Conservation (phyloP, 2,329 filamentous ascomycete genomes). For the Mycosphaerella arachidis region DNA sequence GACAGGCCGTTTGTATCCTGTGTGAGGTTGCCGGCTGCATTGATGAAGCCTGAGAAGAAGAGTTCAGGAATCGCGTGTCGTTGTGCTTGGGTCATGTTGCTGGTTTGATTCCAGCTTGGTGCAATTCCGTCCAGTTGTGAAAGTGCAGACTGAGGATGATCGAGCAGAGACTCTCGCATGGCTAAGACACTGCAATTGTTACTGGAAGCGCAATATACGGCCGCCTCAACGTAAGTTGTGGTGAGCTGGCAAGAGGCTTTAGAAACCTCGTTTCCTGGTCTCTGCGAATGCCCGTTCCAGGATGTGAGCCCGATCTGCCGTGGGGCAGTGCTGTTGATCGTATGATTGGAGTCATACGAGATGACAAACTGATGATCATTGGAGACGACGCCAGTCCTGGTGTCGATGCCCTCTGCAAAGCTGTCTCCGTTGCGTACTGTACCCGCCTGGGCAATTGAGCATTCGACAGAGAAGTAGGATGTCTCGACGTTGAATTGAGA, state of each 20-base stretch:
- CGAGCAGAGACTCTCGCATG: slow-evolving; percentile 5
- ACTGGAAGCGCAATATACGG: slow-evolving; percentile 4
- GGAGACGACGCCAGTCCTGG: slow-evolving; percentile 7
- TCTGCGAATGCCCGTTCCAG: slow-evolving; percentile 1
- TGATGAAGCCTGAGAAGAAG: slow-evolving; percentile 11
- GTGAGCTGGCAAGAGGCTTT: slow-evolving; percentile 7
- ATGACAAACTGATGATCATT: slow-evolving; percentile 4
- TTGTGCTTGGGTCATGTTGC: slow-evolving; percentile 2
- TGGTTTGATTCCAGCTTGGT: slow-evolving; percentile 1
- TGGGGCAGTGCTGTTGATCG: slow-evolving; percentile 6
- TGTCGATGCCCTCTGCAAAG: neutral
- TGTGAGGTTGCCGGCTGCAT: slow-evolving; percentile 4
- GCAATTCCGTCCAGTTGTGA: slow-evolving; percentile 9
- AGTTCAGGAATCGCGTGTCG: slow-evolving; percentile 7
- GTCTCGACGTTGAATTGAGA: slow-evolving; percentile 11
- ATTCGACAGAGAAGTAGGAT: slow-evolving; percentile 9
- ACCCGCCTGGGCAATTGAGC: neutral
- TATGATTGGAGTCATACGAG: slow-evolving; percentile 11
- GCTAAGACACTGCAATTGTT: slow-evolving; percentile 8
- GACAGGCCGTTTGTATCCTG: slow-evolving; percentile 5
- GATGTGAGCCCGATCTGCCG: slow-evolving; percentile 5
- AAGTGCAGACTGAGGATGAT: slow-evolving; percentile 6
- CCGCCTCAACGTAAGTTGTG: slow-evolving; percentile 9
- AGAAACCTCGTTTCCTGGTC: neutral
- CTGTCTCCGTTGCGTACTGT: neutral